Percentiles rank a stretch among this genome's conserved stretches.
Evolutionary conservation across 192 early-diverging fungal species (phyloP).

Genomic region (Piromyces finnis): DNA sequence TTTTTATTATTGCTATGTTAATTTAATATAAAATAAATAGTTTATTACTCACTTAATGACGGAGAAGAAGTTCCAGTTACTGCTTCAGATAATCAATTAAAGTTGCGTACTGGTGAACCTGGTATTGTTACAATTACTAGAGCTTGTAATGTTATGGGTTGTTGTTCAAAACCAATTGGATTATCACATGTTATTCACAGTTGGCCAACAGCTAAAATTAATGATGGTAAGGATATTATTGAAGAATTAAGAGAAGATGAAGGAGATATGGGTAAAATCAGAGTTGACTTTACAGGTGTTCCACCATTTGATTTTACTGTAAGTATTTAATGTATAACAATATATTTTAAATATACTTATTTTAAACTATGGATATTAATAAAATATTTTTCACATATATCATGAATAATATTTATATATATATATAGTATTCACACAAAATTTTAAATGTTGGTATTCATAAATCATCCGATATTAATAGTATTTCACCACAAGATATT

Average conservation of each 20-base stretch:
- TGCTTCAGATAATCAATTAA: constrained; percentile 34
- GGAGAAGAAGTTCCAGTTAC: constrained; percentile 5
- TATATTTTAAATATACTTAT: too few relatives aligned
- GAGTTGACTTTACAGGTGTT: constrained; percentile 35
- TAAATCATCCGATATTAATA: neutral
- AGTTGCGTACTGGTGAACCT: constrained; percentile 28
- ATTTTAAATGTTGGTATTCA: neutral
- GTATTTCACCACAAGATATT: neutral
- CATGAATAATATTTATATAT: too few relatives aligned
- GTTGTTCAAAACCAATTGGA: constrained; percentile 27
- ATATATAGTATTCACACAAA: neutral
- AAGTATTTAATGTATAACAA: neutral
- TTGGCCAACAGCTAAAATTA: constrained; percentile 40
- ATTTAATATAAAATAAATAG: neutral
- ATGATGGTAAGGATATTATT: constrained; percentile 37
- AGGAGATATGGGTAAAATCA: constrained; percentile 28
- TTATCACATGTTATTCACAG: constrained; percentile 24
- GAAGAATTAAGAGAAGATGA: constrained; percentile 51
- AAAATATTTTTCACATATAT: too few relatives aligned
- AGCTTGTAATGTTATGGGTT: constrained; percentile 41
- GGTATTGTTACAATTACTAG: constrained; percentile 31
- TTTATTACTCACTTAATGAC: constrained; percentile 18
- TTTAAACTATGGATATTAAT: too few relatives aligned
- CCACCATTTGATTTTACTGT: constrained; percentile 51
- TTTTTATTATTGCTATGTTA: too few relatives aligned